Evolutionary conservation across 2,329 filamentous ascomycete species (phyloP).

Genomic region (Hymenoscyphus repandus): DNA sequence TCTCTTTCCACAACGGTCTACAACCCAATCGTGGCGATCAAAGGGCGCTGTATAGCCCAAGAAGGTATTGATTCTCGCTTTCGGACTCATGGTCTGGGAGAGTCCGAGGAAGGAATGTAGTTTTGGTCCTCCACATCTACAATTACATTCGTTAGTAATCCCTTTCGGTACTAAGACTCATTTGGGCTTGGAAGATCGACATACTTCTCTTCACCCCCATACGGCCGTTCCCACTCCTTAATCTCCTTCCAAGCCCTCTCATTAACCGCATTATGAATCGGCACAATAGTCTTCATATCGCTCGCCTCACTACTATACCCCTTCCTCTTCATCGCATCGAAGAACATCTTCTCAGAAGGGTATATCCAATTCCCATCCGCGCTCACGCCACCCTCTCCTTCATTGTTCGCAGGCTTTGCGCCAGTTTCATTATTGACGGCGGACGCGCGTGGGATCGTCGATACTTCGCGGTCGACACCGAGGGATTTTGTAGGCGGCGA

Average conservation of each 20-base stretch:
- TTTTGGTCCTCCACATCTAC: conserved; percentile 68
- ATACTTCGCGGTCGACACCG: conserved; percentile 66
- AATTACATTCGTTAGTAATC: conserved; percentile 6
- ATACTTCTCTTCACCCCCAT: conserved; percentile 51
- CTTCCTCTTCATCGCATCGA: conserved; percentile 92
- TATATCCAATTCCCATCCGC: conserved; percentile 90
- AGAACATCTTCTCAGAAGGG: conserved; percentile 95
- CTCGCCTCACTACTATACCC: conserved; percentile 63
- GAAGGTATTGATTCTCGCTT: conserved; percentile 74
- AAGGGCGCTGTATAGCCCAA: conserved; percentile 90
- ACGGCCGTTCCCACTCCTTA: conserved; percentile 76
- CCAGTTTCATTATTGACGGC: conserved; percentile 34
- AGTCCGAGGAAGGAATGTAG: conserved; percentile 80
- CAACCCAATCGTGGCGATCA: conserved; percentile 94
- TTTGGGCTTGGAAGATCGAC: conserved; percentile 15
- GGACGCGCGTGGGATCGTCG: conserved; percentile 69
- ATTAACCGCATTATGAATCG: conserved; percentile 98
- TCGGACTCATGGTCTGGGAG: conserved; percentile 66
- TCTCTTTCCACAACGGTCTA: conserved; percentile 80
- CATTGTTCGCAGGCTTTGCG: conserved; percentile 61
- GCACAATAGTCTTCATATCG: conserved; percentile 89
- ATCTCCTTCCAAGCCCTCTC: conserved; percentile 95
- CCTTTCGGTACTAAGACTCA: not conserved
- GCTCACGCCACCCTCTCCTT: conserved; percentile 68
- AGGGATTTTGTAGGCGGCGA: conserved; percentile 36